phyloP scores from a whole-genome alignment of 352 stramenopile species.

The Phytophthora kernoviae region DNA sequence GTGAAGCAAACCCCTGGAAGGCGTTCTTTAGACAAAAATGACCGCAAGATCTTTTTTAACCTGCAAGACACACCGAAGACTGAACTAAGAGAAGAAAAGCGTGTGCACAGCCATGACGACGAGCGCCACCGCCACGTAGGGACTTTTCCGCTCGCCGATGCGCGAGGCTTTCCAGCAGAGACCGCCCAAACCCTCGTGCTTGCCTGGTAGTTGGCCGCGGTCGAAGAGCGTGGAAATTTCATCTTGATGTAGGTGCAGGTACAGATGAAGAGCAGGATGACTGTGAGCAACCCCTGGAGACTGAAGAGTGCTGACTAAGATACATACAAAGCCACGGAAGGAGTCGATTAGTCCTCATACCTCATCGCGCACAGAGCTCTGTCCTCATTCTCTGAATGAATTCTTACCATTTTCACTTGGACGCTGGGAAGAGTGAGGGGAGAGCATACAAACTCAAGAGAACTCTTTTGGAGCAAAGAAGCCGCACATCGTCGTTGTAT shows the following conservation, averaged over 20 bases:
- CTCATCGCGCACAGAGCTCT: background rate
- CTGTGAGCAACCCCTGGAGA: slow-evolving; percentile 95
- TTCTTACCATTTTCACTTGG: slow-evolving; percentile 28
- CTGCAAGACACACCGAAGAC: no score
- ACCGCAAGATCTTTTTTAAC: no score
- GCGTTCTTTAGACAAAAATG: no score
- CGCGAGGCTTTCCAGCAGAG: slow-evolving; percentile 93
- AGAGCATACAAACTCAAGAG: slow-evolving; percentile 11
- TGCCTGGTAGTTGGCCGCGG: slow-evolving; percentile 73
- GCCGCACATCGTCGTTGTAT: background rate
- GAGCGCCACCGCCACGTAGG: slow-evolving; percentile 84
- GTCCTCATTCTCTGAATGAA: background rate
- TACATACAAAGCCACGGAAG: slow-evolving; percentile 12
- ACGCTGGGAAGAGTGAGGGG: slow-evolving; percentile 2
- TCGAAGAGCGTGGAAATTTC: slow-evolving; percentile 96
- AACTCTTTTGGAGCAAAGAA: slow-evolving; percentile 13
- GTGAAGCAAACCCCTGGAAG: no score
- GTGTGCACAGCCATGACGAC: slow-evolving; percentile 92
- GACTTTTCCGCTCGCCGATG: slow-evolving; percentile 92
- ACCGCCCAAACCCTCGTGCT: slow-evolving; percentile 87
- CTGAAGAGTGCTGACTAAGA: slow-evolving; percentile 96
- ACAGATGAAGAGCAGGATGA: slow-evolving; percentile 97
- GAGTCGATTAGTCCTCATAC: background rate
- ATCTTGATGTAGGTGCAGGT: slow-evolving; percentile 97
- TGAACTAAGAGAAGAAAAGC: slow-evolving; percentile 83